Evolutionary conservation across 495 filamentous ascomycete genomes (phyloP), one percentile per base, ranked within the genome.

Genomic region (Hypoxylon fuscum): DNA sequence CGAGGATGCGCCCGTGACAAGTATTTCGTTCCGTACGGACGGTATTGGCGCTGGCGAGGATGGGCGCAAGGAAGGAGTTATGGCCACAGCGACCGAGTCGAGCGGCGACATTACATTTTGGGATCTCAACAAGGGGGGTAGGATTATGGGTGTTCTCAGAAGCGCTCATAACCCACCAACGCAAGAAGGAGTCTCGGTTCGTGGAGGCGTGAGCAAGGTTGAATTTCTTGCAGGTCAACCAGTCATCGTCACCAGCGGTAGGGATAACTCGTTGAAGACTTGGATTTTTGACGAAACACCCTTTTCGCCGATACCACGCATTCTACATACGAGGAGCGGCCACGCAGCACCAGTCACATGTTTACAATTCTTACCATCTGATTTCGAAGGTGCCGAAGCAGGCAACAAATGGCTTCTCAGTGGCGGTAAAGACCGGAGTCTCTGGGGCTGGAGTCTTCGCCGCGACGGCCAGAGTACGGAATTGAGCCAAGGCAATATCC

Each of bases 361-460:
- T 27, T 77, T 99, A 14, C 79, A 86, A 35, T 98, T 97, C 73
- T 72, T 96, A 43, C 94, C 96, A 5, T 79, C 90, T 1, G 86
- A 91, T 43, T 91, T 94, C 3, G 93, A 96, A 67, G 93, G 91
- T 6, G 85, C 92, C n/a, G 93, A 96, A 66, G 87, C 85, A 45
- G 84, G 83, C 29, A 92, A 92, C 1, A 98, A 99, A 75, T 99
- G 96, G 93, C 79, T 99, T 21, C 80, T 99, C 42, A 96, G 91
- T 68, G 91, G 89, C 49, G 92, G 91, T 45, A 82, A 85, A 68
- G 95, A 98, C 71, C 82, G 91, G 57, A 96, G 91, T 75, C 79
- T 98, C 10, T 97, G 96, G 93, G 93, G 89, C 12, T 94, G 95
- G 83, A 97, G 93, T 80, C 74, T 98, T 60, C 89, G 96, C 31